These are phyloP conservation scores for Aphanomyces astaci DNA, from an alignment of 352 stramenopile genomes.

Conservation along the genomic window DNA sequence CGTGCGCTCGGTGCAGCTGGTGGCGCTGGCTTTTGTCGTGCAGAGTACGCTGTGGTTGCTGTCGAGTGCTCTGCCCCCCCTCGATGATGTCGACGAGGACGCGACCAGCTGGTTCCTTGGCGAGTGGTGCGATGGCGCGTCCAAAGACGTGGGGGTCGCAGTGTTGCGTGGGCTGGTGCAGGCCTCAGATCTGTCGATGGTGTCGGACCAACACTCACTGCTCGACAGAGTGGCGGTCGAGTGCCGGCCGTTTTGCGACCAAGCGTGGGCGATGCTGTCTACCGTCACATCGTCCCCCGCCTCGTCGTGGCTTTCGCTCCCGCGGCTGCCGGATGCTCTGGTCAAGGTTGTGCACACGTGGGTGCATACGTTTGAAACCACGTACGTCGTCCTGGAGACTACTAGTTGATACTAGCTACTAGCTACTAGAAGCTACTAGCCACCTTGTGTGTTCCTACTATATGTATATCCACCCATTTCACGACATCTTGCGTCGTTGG, in stretches of 20 bases:
- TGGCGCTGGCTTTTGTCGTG: constrained; percentile 60
- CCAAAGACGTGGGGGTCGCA: background rate
- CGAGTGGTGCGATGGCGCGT: background rate
- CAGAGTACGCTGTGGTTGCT: constrained; percentile 73
- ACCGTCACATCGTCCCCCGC: background rate
- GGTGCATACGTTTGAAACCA: background rate
- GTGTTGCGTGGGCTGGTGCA: background rate
- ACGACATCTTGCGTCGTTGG: no score
- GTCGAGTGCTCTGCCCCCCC: background rate
- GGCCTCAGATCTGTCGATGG: background rate
- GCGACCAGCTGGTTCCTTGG: background rate
- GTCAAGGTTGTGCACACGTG: constrained; percentile 4
- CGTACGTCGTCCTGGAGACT: no score
- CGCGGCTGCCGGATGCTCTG: background rate
- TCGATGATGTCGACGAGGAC: background rate
- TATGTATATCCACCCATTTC: no score
- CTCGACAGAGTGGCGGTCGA: background rate
- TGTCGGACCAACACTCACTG: background rate
- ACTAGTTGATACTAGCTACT: no score
- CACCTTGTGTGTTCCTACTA: no score
- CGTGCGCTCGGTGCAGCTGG: constrained; percentile 48
- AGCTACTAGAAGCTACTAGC: no score
- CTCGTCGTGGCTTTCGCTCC: background rate
- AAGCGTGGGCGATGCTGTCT: constrained; percentile 1
- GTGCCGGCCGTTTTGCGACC: background rate